Evolutionary conservation across 257 asterid genomes (phyloP).

Genomic region (Sherardia arvensis): DNA sequence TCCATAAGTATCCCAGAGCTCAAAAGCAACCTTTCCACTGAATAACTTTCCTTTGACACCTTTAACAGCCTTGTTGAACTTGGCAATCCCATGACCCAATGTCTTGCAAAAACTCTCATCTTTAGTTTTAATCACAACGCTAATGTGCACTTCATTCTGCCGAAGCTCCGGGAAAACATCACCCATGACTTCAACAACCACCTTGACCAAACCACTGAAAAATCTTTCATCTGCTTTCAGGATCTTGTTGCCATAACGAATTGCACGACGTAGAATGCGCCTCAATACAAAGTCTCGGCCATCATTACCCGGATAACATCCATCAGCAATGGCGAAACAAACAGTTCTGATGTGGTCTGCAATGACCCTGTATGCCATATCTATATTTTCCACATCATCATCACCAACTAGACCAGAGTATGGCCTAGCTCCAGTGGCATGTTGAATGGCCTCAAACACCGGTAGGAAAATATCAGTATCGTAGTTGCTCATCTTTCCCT

Average conservation of each 20-base stretch:
- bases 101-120: constrained; percentile 94
- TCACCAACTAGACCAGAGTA: constrained; percentile 83
- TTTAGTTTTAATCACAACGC: constrained; percentile 71
- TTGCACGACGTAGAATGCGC: constrained; percentile 96
- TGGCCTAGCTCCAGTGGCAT: constrained; percentile 73
- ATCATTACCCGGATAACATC: constrained; percentile 95
- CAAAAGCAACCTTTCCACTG: constrained; percentile 93
- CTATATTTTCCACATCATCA: constrained; percentile 77
- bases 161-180: constrained; percentile 85
- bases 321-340: constrained; percentile 98
- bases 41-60: constrained; percentile 61
- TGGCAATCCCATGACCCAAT: constrained; percentile 82
- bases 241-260: constrained; percentile 94
- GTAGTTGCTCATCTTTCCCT: constrained; percentile 92
- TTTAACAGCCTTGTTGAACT: constrained; percentile 67
- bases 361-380: constrained; percentile 98
- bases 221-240: constrained; percentile 78
- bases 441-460: constrained; percentile 72
- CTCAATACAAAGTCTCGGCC: constrained; percentile 96
- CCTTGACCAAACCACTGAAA: constrained; percentile 73
- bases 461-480: constrained; percentile 88
- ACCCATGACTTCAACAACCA: constrained; percentile 76
- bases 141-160: constrained; percentile 48
- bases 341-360: constrained; percentile 97
- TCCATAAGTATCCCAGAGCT: constrained; percentile 94